These are phyloP conservation scores for Amylocystis lapponica DNA, from an alignment of 768 basidiomycete species.

Conservation along the genomic window DNA sequence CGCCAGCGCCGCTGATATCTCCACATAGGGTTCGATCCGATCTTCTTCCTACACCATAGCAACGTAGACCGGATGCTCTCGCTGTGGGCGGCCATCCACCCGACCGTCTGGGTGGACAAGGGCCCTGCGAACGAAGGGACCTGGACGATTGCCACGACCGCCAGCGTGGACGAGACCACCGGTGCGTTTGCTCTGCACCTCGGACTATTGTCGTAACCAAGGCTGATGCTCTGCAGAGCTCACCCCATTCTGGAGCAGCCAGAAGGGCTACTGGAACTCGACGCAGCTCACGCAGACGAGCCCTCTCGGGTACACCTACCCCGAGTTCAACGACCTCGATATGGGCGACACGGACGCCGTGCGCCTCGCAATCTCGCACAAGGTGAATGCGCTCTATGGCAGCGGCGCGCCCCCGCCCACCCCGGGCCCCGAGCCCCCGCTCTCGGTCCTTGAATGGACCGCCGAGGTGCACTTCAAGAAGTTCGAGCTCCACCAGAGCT, in stretches of 20 bases:
- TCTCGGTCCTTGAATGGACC: conserved; percentile 33
- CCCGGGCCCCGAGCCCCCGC: not conserved
- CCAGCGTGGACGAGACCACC: conserved; percentile 8
- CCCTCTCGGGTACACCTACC: conserved; percentile 42
- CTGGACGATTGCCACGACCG: conserved; percentile 7
- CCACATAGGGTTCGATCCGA: conserved; percentile 41
- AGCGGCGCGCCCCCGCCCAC: not conserved
- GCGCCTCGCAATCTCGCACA: conserved; percentile 25
- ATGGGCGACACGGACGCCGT: conserved; percentile 23
- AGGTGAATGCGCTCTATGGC: conserved; percentile 30
- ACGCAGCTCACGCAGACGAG: conserved; percentile 22
- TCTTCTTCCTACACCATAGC: conserved; percentile 49
- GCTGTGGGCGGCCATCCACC: conserved; percentile 45
- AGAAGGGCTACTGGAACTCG: conserved; percentile 36
- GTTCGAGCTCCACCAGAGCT: conserved; percentile 38
- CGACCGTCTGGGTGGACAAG: conserved; percentile 31
- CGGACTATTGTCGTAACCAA: not conserved
- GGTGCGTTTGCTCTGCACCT: not conserved
- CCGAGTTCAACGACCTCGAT: conserved; percentile 41
- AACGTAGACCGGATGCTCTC: conserved; percentile 50
- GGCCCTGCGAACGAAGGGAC: conserved; percentile 6
- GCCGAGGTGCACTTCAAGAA: conserved; percentile 37
- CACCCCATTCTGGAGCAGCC: conserved; percentile 41
- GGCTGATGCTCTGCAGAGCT: conserved; percentile 26
- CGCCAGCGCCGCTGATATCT: not conserved